These are phyloP conservation scores for Fistulifera pelliculosa DNA, from an alignment of 108 stramenopile species.

Conservation along the genomic window DNA sequence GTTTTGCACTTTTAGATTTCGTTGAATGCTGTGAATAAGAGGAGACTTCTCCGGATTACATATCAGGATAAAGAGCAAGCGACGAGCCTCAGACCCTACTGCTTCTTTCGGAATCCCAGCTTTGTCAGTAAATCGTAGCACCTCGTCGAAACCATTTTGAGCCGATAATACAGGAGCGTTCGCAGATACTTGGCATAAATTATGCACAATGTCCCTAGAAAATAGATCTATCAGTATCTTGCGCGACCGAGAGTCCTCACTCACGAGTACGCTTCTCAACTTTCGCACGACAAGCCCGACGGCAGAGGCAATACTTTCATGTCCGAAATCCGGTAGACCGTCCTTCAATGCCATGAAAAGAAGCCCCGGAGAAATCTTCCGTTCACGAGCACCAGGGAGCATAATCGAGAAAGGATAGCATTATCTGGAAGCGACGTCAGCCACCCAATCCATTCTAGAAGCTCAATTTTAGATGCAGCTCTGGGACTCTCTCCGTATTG, in stretches of 20 bases:
- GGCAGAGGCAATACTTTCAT: neutral
- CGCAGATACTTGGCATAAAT: slow-evolving; percentile 34
- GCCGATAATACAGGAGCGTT: slow-evolving; percentile 42
- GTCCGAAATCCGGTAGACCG: slow-evolving; percentile 10
- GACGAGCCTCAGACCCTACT: slow-evolving; percentile 41
- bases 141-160: slow-evolving; percentile 10
- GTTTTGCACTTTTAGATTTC: slow-evolving; percentile 5
- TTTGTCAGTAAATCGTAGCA: slow-evolving; percentile 25
- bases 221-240: slow-evolving; percentile 31
- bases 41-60: slow-evolving; percentile 39
- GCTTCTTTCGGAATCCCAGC: slow-evolving; percentile 9
- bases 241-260: no score
- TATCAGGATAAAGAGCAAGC: slow-evolving; percentile 51
- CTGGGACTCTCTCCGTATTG: slow-evolving; percentile 1
- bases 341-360: slow-evolving; percentile 31
- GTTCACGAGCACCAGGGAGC: slow-evolving; percentile 32
- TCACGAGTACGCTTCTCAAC: neutral
- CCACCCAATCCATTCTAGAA: no score
- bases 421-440: slow-evolving; percentile 15
- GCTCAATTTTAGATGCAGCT: no score
- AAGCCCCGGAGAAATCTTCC: slow-evolving; percentile 38
- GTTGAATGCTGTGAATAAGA: slow-evolving; percentile 24
- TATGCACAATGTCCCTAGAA: slow-evolving; percentile 35
- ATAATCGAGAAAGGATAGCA: slow-evolving; percentile 24
- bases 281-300: neutral